A percentile compares a stretch with the other conserved stretches of the same genome.
Conservation (phyloP, 371 early-diverging fungal genomes). For the Mortierella sp. region DNA sequence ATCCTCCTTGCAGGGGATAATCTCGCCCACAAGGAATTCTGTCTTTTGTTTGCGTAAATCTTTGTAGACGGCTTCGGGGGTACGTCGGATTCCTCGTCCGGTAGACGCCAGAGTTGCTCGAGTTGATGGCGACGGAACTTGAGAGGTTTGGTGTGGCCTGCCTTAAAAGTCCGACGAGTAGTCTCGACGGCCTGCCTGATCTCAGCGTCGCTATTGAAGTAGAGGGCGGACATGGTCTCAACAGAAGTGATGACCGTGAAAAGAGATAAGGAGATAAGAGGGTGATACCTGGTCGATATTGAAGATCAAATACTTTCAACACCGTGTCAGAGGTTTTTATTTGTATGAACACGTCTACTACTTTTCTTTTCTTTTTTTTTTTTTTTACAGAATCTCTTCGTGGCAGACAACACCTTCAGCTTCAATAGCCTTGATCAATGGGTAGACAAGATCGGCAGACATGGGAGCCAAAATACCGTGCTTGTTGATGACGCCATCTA, state of each 20-base stretch:
- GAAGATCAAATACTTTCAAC: not conserved
- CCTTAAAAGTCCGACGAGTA: conserved; percentile 62
- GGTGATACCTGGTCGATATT: too few species aligned
- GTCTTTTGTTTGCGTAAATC: conserved; percentile 75
- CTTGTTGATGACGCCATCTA: conserved; percentile 81
- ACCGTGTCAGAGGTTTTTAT: not conserved
- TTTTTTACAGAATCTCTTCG: conserved; percentile 81
- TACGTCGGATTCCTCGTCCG: conserved; percentile 74
- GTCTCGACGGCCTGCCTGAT: conserved; percentile 52
- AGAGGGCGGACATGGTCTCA: conserved; percentile 28
- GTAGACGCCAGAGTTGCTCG: conserved; percentile 69
- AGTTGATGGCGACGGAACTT: conserved; percentile 78
- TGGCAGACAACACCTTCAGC: conserved; percentile 90
- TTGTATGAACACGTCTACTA: not conserved
- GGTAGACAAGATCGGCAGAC: conserved; percentile 88
- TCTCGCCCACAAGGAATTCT: conserved; percentile 71
- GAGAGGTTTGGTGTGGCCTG: conserved; percentile 62
- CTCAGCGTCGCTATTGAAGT: conserved; percentile 30
- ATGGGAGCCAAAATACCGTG: conserved; percentile 96
- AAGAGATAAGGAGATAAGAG: not conserved
- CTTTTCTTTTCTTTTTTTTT: not conserved
- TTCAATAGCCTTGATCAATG: conserved; percentile 88
- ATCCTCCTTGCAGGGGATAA: conserved; percentile 69
- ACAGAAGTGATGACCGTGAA: not conserved
- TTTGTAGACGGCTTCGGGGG: conserved; percentile 69